phyloP scores from a whole-genome alignment of 495 filamentous ascomycete genomes.

The Diplogelasinospora grovesii region DNA sequence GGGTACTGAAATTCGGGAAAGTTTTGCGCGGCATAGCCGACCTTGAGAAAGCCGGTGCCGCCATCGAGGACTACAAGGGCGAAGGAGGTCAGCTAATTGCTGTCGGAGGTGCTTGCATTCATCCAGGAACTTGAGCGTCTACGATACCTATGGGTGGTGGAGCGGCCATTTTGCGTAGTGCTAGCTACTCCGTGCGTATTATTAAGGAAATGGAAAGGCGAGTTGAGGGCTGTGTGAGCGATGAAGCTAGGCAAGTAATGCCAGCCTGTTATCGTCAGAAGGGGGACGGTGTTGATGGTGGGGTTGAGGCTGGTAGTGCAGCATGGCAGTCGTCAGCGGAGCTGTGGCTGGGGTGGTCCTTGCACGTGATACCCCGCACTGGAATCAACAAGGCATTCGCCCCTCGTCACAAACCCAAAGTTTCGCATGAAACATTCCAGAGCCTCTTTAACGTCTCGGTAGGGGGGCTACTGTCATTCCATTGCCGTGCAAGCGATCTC shows the following conservation, averaged over 20 bases:
- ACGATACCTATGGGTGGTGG: conserved; percentile 23
- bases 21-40: conserved; percentile 97
- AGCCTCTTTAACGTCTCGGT: no score
- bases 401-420: no score
- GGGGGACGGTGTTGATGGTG: conserved; percentile 17
- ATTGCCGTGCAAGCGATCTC: not conserved
- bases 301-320: conserved; percentile 17
- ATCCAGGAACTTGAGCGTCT: not conserved
- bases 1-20: conserved; percentile 98
- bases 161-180: conserved; percentile 15
- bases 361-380: conserved; percentile 35
- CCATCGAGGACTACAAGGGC: conserved; percentile 91
- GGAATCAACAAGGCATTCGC: no score
- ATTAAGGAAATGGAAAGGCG: conserved; percentile 1
- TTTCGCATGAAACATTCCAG: no score
- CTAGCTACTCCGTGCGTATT: not conserved
- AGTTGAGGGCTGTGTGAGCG: not conserved
- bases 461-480: not conserved
- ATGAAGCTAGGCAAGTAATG: not conserved
- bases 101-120: not conserved
- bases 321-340: conserved; percentile 1
- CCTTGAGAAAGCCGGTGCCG: conserved; percentile 99
- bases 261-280: conserved; percentile 10
- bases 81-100: conserved; percentile 11
- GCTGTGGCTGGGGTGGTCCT: conserved; percentile 3